phyloP scores from a whole-genome alignment of 768 basidiomycete species.

The Tylopilus intermedius region DNA sequence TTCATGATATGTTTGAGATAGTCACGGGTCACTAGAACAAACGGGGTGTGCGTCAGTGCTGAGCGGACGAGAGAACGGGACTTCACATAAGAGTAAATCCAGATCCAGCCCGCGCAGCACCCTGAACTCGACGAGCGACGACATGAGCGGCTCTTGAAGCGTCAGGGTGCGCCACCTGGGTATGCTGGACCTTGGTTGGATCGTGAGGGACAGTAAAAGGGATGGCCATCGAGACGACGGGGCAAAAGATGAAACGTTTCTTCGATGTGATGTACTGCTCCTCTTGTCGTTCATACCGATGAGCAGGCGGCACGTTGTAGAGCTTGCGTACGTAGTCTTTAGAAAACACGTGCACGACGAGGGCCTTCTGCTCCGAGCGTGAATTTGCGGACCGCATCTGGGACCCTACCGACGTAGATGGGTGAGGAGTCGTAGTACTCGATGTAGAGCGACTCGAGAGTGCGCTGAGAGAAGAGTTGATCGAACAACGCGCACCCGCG shows the following conservation, averaged over 20 bases:
- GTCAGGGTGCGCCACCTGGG: background rate
- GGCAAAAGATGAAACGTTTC: conserved; percentile 11
- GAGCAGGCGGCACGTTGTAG: conserved; percentile 3
- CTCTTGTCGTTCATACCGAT: conserved; percentile 8
- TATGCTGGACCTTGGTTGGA: conserved; percentile 3
- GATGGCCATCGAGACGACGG: conserved; percentile 9
- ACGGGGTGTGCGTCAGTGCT: too few species aligned
- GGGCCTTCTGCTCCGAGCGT: conserved; percentile 5
- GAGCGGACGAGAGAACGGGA: background rate
- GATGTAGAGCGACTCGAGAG: conserved; percentile 13
- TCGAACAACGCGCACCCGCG: background rate
- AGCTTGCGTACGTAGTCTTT: conserved; percentile 9
- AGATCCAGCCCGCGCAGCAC: conserved; percentile 15
- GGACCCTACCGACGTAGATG: conserved; percentile 10
- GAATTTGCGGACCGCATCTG: conserved; percentile 10
- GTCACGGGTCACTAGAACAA: conserved; percentile 76
- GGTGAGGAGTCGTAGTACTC: conserved; percentile 7
- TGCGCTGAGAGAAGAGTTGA: too few species aligned
- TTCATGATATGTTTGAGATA: conserved; percentile 95
- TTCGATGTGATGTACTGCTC: background rate
- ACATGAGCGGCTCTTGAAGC: conserved; percentile 2
- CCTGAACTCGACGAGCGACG: conserved; percentile 10
- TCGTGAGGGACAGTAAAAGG: conserved; percentile 2
- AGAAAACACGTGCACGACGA: conserved; percentile 8
- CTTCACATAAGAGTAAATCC: conserved; percentile 39